Evolutionary conservation across 768 basidiomycete species (phyloP).

Genomic region (Mycena amicta): DNA sequence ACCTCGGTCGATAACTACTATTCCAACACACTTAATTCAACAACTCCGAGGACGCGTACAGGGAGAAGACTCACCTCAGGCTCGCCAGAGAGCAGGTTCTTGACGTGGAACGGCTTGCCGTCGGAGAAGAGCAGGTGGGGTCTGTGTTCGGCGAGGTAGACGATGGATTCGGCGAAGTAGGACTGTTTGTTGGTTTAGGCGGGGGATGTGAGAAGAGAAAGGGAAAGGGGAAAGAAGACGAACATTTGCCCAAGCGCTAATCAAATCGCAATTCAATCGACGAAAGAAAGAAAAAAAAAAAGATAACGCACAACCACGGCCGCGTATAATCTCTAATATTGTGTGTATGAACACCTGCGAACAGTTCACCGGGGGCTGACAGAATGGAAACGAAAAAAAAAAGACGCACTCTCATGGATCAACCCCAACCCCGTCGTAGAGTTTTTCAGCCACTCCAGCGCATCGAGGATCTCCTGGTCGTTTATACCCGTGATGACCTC

Average conservation of each 20-base stretch:
- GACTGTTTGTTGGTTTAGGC: constrained; percentile 12
- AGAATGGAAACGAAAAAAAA: background rate
- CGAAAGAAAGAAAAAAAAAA: background rate
- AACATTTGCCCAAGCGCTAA: constrained; percentile 21
- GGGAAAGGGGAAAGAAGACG: background rate
- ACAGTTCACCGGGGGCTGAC: background rate
- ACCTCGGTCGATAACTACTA: no score
- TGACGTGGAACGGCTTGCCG: no score
- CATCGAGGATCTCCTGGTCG: constrained; percentile 20
- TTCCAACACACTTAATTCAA: no score
- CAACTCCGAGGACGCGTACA: no score
- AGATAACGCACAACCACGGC: constrained; percentile 17
- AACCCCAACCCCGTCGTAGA: constrained; percentile 19
- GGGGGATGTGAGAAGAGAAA: background rate
- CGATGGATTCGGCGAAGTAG: constrained; percentile 19
- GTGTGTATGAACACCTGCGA: constrained; percentile 8
- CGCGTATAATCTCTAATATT: constrained; percentile 15
- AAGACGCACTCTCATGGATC: constrained; percentile 17
- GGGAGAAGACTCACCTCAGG: no score
- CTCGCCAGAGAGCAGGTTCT: no score
- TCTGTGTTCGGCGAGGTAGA: constrained; percentile 14
- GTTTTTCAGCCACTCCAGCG: constrained; percentile 20
- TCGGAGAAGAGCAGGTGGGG: constrained; percentile 19
- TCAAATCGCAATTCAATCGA: background rate
- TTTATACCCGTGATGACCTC: constrained; percentile 17